Evolutionary conservation across 2,329 filamentous ascomycete species (phyloP).

Genomic region (Raffaelea deltoideospora): DNA sequence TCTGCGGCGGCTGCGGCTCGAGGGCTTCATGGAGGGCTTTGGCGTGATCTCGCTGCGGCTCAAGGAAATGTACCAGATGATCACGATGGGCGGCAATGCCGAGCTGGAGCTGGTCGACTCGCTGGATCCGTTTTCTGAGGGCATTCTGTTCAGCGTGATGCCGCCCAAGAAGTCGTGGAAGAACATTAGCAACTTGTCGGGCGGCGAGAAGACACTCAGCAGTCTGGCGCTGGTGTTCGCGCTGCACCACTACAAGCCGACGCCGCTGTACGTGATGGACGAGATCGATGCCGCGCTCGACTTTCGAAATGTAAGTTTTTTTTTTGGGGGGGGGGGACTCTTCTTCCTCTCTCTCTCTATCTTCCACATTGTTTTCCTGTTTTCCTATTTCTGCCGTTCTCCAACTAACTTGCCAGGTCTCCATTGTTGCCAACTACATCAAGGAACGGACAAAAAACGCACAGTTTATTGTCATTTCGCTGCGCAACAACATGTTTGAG

Average conservation of each 20-base stretch:
- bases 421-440: conserved; percentile 96
- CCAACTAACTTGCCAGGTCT: conserved; percentile 44
- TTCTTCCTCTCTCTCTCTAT: too few relatives aligned
- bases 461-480: conserved; percentile 95
- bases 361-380: neutral
- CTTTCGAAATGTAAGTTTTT: conserved; percentile 76
- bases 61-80: conserved; percentile 99
- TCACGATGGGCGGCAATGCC: conserved; percentile 97
- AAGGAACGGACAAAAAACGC: conserved; percentile 98
- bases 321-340: too few relatives aligned
- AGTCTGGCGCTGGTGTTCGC: conserved; percentile 94
- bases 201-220: conserved; percentile 93
- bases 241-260: conserved; percentile 94
- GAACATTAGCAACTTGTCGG: conserved; percentile 90
- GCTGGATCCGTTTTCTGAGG: conserved; percentile 90
- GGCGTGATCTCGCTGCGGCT: conserved; percentile 81
- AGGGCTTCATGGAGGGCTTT: conserved; percentile 98
- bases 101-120: conserved; percentile 95
- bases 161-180: conserved; percentile 99
- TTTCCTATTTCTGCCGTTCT: neutral
- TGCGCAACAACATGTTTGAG: conserved; percentile 99
- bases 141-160: conserved; percentile 96
- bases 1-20: conserved; percentile 72
- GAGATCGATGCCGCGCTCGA: conserved; percentile 97
- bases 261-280: conserved; percentile 97